Evolutionary conservation across 208 protist species (phyloP).

Genomic region (Herpetomonas tarakana): DNA sequence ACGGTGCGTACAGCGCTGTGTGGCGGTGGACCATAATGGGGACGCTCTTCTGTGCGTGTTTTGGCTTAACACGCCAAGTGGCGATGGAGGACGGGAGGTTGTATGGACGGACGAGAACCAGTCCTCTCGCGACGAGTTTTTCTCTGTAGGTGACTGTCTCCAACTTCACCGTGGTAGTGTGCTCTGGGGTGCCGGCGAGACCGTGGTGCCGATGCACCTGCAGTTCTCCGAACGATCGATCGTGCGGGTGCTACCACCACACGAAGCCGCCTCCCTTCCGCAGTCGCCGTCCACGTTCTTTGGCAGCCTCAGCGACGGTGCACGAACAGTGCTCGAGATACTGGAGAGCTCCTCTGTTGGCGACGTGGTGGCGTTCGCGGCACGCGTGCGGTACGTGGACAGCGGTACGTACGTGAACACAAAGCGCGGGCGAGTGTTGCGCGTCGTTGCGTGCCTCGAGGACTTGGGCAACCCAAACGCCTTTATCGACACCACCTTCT

Average conservation of each 20-base stretch:
- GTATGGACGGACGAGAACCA: no score
- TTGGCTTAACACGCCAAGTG: constrained; percentile 5
- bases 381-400: constrained; percentile 28
- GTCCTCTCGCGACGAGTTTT: no score
- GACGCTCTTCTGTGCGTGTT: constrained; percentile 34
- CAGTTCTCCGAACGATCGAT: constrained; percentile 40
- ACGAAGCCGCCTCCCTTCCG: constrained; percentile 19
- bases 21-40: constrained; percentile 55
- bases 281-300: constrained; percentile 25
- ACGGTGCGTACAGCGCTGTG: constrained; percentile 38
- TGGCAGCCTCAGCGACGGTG: constrained; percentile 21
- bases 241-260: constrained; percentile 12
- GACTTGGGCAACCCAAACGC: constrained; percentile 9
- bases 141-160: no score
- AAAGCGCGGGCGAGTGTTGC: constrained; percentile 56
- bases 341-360: constrained; percentile 26
- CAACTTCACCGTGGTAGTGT: constrained; percentile 24
- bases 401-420: constrained; percentile 34
- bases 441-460: constrained; percentile 27
- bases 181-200: constrained; percentile 28
- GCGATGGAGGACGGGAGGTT: no score
- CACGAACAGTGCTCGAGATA: constrained; percentile 27
- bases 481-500: constrained; percentile 64
- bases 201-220: constrained; percentile 25
- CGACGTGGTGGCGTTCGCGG: constrained; percentile 46